Conservation (phyloP, 176 grass and related monocot species). For the Secale cereale region DNA sequence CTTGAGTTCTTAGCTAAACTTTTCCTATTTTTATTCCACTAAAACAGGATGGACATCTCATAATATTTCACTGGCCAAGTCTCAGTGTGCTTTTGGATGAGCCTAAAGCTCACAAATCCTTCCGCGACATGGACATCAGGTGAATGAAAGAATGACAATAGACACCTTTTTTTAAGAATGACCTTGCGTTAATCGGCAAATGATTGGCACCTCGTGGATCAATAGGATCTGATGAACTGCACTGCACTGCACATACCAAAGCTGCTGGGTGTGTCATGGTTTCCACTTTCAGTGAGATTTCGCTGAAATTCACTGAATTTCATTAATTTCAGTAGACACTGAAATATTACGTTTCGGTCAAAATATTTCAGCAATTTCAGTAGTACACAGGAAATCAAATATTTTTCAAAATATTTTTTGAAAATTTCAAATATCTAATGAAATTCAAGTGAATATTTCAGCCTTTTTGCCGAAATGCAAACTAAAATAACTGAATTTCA, state of each 20-base stretch:
- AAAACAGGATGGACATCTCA: conserved; percentile 78
- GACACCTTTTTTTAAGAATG: no score
- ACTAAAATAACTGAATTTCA: no score
- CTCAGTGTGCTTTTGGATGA: conserved; percentile 64
- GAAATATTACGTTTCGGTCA: no score
- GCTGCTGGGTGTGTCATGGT: neutral
- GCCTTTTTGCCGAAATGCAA: no score
- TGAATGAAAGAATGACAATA: conserved; percentile 20
- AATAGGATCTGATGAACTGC: neutral
- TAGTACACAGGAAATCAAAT: no score
- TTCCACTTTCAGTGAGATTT: no score
- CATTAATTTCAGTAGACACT: no score
- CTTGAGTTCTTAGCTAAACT: conserved; percentile 4
- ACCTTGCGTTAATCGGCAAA: neutral
- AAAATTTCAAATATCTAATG: no score
- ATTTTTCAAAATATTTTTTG: no score
- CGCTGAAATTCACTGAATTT: no score
- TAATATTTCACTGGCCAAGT: conserved; percentile 83
- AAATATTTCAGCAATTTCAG: no score
- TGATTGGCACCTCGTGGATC: neutral
- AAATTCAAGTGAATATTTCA: no score
- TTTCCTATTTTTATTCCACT: neutral
- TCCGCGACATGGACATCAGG: conserved; percentile 95
- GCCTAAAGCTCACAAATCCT: conserved; percentile 96
- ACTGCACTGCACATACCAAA: neutral